Base-by-base conservation (phyloP, 2,329 filamentous ascomycete genomes). In the Sphaerulina populicola region DNA sequence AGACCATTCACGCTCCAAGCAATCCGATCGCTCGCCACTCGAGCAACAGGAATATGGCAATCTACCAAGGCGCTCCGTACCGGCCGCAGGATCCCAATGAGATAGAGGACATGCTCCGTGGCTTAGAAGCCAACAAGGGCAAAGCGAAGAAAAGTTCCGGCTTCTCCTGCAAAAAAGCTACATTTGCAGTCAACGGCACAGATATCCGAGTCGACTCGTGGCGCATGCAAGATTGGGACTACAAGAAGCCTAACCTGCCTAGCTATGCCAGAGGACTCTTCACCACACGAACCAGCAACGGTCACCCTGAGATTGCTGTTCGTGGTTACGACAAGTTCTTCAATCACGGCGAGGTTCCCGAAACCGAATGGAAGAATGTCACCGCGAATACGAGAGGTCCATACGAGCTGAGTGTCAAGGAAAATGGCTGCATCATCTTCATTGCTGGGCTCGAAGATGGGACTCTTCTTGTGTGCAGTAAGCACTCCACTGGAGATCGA, bases 341-440 rank as follows among this genome's bases (percentile, higher is more conserved):
- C 80, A 98, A 98, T 62, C 78, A 88, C 37, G 80, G 80, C 45
- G 93, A 98, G 71, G 85, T 94, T 6, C 69, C 73, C 42, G 81
- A 85, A 58, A 98, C 93, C 3, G 78, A 83, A 62, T 98, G 93
- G 93, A 69, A 74, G 12, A 86, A 85, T 63, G 88, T 98, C 54
- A 75, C 85, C 64, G 70, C 71, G 27, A 77, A 85, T 50, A 97
- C 93, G 0, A 74, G 80, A 57, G 89, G 88, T 0, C 93, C 93
- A 0, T 98, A 97, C 62, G 93, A 98, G 71, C 74, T 98, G 50
- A 97, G 89, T 52, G 81, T 97, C 47, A 98, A 98, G 72, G 93
- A 98, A 71, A 98, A 98, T 64, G 93, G 93, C n/a, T 98, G 93
- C 69, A 98, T 98, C 69, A 96, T 98, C 60, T 98, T 98, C 73